A percentile compares a stretch with the other conserved stretches of the same genome.
These are phyloP conservation scores for Globisporangium paroecandrum DNA, from an alignment of 352 stramenopile genomes.

Conservation along the genomic window DNA sequence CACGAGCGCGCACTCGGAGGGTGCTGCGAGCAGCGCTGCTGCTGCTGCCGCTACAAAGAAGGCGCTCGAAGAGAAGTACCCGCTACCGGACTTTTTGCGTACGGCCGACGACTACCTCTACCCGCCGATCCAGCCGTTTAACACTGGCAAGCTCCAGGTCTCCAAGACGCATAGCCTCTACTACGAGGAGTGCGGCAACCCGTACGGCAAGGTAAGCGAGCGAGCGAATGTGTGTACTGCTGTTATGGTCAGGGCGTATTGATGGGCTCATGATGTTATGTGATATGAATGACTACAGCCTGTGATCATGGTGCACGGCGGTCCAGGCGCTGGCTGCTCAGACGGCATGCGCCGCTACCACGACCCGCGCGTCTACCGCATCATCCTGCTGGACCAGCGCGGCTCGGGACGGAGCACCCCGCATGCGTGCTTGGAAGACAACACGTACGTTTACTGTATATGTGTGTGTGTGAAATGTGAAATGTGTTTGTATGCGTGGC, in stretches of 20 bases:
- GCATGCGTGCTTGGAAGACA: slow-evolving; percentile 84
- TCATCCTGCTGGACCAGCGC: slow-evolving; percentile 93
- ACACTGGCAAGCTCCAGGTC: slow-evolving; percentile 76
- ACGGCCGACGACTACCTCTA: slow-evolving; percentile 75
- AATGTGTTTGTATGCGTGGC: background rate
- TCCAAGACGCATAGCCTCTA: slow-evolving; percentile 86
- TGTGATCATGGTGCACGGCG: slow-evolving; percentile 94
- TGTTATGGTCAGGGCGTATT: background rate
- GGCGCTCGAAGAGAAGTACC: slow-evolving; percentile 15
- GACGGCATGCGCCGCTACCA: slow-evolving; percentile 90
- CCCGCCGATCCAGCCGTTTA: slow-evolving; percentile 78
- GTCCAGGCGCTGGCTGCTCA: slow-evolving; percentile 88
- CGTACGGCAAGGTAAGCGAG: slow-evolving; percentile 48
- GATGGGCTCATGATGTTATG: background rate
- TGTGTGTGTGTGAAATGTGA: background rate
- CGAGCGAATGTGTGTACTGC: background rate
- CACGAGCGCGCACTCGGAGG: slow-evolving; percentile 18
- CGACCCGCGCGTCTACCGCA: slow-evolving; percentile 88
- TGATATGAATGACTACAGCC: slow-evolving; percentile 23
- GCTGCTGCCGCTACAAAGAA: background rate
- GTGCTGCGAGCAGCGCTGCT: background rate
- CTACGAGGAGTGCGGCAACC: slow-evolving; percentile 89
- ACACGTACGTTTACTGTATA: slow-evolving; percentile 51
- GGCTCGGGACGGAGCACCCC: slow-evolving; percentile 88
- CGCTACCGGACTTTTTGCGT: slow-evolving; percentile 34